Percentiles rank a stretch among this genome's conserved stretches.
phyloP scores from a whole-genome alignment of 257 asterid species.

The Penstemon davidsonii region DNA sequence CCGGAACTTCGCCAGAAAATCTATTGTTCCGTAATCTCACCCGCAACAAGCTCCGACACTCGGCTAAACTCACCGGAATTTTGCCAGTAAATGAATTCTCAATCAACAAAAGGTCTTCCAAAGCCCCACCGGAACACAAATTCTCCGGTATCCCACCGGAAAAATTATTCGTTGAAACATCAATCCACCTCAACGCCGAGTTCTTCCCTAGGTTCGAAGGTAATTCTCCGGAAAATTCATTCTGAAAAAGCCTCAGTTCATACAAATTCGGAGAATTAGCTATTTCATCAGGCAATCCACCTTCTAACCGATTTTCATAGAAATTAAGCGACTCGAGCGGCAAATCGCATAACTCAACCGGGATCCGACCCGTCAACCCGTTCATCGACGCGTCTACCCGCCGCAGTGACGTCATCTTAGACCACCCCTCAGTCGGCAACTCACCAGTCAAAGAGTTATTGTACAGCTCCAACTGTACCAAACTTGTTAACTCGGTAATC shows the following conservation, averaged over 20 bases:
- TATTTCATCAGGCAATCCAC: slow-evolving; percentile 67
- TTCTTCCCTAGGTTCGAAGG: slow-evolving; percentile 72
- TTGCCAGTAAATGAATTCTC: slow-evolving; percentile 71
- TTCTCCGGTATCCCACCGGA: slow-evolving; percentile 66
- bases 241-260: slow-evolving; percentile 80
- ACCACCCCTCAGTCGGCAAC: slow-evolving; percentile 77
- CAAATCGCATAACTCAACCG: slow-evolving; percentile 77
- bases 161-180: slow-evolving; percentile 69
- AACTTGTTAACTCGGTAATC: slow-evolving; percentile 62
- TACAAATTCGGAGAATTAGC: slow-evolving; percentile 75
- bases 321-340: slow-evolving; percentile 87
- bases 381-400: slow-evolving; percentile 90
- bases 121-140: slow-evolving; percentile 59
- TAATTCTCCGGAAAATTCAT: slow-evolving; percentile 57
- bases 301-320: slow-evolving; percentile 70
- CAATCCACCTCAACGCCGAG: slow-evolving; percentile 80
- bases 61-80: slow-evolving; percentile 67
- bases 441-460: slow-evolving; percentile 84
- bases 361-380: slow-evolving; percentile 69
- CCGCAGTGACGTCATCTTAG: slow-evolving; percentile 72
- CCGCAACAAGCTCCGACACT: slow-evolving; percentile 73
- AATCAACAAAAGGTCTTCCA: slow-evolving; percentile 67
- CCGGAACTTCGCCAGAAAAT: slow-evolving; percentile 77
- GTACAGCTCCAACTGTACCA: slow-evolving; percentile 84
- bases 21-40: slow-evolving; percentile 73